Evolutionary conservation across 73 alveolate genomes (phyloP).

Genomic region (Paramecium primaurelia): DNA sequence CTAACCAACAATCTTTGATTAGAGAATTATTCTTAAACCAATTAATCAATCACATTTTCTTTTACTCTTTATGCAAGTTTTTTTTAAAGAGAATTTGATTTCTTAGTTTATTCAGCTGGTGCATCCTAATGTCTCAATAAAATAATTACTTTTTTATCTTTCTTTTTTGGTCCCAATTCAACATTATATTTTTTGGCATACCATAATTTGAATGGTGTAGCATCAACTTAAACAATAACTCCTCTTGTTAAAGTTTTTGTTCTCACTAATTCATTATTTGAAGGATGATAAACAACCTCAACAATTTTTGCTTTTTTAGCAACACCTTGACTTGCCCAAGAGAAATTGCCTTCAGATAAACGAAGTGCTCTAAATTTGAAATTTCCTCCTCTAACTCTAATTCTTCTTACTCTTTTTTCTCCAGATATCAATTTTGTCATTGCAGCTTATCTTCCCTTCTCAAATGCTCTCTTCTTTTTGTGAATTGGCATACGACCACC

Average conservation of each 20-base stretch:
- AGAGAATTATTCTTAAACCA: slow-evolving; percentile 77
- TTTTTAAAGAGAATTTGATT: slow-evolving; percentile 70
- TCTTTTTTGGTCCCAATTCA: slow-evolving; percentile 76
- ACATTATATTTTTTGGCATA: slow-evolving; percentile 83
- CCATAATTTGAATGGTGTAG: slow-evolving; percentile 96
- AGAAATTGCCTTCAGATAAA: slow-evolving; percentile 90
- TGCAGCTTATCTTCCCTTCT: slow-evolving; percentile 94
- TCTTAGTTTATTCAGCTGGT: slow-evolving; percentile 59
- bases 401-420: slow-evolving; percentile 62
- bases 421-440: slow-evolving; percentile 77
- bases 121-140: neutral
- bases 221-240: slow-evolving; percentile 92
- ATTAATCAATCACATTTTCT: slow-evolving; percentile 68
- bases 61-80: slow-evolving; percentile 69
- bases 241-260: slow-evolving; percentile 96
- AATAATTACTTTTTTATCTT: slow-evolving; percentile 49
- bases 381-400: slow-evolving; percentile 93
- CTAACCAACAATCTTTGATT: slow-evolving; percentile 93
- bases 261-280: slow-evolving; percentile 97
- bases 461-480: slow-evolving; percentile 97
- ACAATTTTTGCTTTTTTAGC: slow-evolving; percentile 77
- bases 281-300: slow-evolving; percentile 96
- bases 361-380: slow-evolving; percentile 92
- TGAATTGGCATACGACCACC: slow-evolving; percentile 99
- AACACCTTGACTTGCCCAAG: slow-evolving; percentile 87